These are phyloP conservation scores for Adansonia madagascariensis DNA, from an alignment of 441 rosid species.

Conservation along the genomic window DNA sequence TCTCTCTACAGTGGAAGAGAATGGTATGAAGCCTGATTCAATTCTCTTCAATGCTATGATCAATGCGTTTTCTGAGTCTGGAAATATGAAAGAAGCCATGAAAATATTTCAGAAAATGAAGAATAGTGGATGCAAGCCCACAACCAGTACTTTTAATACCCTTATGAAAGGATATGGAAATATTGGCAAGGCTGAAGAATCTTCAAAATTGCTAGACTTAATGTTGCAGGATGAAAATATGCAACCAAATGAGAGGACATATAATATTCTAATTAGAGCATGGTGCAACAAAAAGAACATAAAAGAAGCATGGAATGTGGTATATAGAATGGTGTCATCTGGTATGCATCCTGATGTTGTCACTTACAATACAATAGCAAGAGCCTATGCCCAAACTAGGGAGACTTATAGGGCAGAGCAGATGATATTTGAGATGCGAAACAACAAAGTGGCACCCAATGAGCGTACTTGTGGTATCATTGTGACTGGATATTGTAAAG, in stretches of 20 bases:
- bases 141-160: conserved; percentile 80
- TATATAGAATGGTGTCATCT: conserved; percentile 66
- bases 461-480: conserved; percentile 86
- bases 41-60: conserved; percentile 91
- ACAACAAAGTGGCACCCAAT: conserved; percentile 63
- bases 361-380: conserved; percentile 78
- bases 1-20: conserved; percentile 67
- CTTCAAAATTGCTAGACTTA: conserved; percentile 59
- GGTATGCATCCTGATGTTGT: conserved; percentile 79
- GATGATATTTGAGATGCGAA: conserved; percentile 73
- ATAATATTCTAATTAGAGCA: conserved; percentile 73
- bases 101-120: conserved; percentile 77
- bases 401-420: conserved; percentile 72
- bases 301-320: conserved; percentile 74
- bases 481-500: conserved; percentile 79
- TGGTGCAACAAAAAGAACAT: conserved; percentile 78
- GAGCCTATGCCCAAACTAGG: conserved; percentile 66
- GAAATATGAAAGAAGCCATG: conserved; percentile 79
- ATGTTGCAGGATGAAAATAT: conserved; percentile 59
- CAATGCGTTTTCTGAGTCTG: conserved; percentile 85
- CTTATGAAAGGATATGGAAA: conserved; percentile 88
- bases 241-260: conserved; percentile 79
- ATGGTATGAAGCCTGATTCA: conserved; percentile 76
- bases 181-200: conserved; percentile 71
- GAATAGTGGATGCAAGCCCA: conserved; percentile 74